Evolutionary conservation across 163 green algal species (phyloP).

Genomic region (Scenedesmus sp.): DNA sequence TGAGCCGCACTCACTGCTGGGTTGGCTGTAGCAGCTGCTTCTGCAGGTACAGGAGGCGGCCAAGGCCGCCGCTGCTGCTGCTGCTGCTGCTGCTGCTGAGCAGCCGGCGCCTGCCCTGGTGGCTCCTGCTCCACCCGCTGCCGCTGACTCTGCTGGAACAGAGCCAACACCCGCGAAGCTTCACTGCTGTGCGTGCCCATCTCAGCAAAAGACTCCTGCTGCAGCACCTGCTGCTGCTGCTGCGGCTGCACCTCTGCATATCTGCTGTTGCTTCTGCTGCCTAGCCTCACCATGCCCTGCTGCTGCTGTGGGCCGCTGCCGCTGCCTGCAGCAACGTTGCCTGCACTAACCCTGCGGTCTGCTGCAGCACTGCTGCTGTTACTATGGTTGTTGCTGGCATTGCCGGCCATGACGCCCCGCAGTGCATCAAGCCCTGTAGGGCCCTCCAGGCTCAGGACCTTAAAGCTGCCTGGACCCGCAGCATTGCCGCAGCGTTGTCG

Average conservation of each 20-base stretch:
- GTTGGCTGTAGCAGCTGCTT: neutral
- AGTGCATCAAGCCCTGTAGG: constrained; percentile 30
- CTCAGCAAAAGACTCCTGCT: neutral
- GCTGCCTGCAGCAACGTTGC: neutral
- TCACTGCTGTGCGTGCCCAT: constrained; percentile 31
- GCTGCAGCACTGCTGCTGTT: neutral
- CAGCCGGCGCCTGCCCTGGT: neutral
- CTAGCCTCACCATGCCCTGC: neutral
- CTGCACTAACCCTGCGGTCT: neutral
- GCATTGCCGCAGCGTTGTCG: neutral
- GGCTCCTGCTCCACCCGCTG: constrained; percentile 4
- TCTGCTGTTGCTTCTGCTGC: neutral
- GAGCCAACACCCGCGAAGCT: constrained; percentile 32
- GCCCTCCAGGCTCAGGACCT: neutral
- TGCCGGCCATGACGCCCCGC: constrained; percentile 1
- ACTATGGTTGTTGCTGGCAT: neutral
- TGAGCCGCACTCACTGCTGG: neutral
- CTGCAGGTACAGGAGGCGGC: neutral
- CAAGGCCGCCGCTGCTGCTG: neutral
- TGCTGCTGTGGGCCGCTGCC: neutral
- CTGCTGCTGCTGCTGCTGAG: constrained; percentile 29
- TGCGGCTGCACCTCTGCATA: neutral
- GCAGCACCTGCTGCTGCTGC: neutral
- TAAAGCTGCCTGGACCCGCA: neutral
- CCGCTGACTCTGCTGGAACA: constrained; percentile 47